These are phyloP conservation scores for Pseudoperonospora humuli DNA, from an alignment of 352 stramenopile genomes.

Conservation along the genomic window DNA sequence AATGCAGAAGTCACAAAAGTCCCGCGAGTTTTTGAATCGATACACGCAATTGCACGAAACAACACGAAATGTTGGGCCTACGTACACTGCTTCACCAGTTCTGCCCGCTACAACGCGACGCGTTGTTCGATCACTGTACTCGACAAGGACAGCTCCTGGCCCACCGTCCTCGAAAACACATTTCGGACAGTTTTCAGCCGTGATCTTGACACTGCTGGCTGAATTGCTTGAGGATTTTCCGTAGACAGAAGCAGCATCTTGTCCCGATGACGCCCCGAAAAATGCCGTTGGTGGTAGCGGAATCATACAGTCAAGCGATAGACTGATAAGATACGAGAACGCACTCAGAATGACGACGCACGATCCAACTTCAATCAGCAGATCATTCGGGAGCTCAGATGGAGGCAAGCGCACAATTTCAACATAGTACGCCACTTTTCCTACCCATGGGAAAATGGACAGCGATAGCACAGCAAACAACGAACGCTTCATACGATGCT, in stretches of 20 bases:
- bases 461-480: constrained; percentile 47
- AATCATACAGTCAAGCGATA: constrained; percentile 52
- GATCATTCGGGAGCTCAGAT: constrained; percentile 29
- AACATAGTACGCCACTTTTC: constrained; percentile 56
- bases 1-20: constrained; percentile 74
- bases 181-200: constrained; percentile 70
- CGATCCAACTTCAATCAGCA: constrained; percentile 35
- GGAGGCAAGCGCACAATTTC: constrained; percentile 38
- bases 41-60: constrained; percentile 81
- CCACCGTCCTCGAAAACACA: constrained; percentile 79
- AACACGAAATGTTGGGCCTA: constrained; percentile 76
- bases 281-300: constrained; percentile 67
- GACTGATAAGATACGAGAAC: constrained; percentile 34
- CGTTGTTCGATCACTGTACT: constrained; percentile 50
- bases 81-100: constrained; percentile 43
- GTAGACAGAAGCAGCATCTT: constrained; percentile 39
- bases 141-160: constrained; percentile 57
- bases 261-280: constrained; percentile 46
- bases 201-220: constrained; percentile 31
- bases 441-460: constrained; percentile 53
- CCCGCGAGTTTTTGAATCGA: constrained; percentile 45
- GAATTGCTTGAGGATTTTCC: constrained; percentile 18
- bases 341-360: constrained; percentile 34
- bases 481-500: constrained; percentile 48
- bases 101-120: constrained; percentile 31